Evolutionary conservation across 345 rosid genomes (phyloP).

Genomic region (Euphorbia lathyris): DNA sequence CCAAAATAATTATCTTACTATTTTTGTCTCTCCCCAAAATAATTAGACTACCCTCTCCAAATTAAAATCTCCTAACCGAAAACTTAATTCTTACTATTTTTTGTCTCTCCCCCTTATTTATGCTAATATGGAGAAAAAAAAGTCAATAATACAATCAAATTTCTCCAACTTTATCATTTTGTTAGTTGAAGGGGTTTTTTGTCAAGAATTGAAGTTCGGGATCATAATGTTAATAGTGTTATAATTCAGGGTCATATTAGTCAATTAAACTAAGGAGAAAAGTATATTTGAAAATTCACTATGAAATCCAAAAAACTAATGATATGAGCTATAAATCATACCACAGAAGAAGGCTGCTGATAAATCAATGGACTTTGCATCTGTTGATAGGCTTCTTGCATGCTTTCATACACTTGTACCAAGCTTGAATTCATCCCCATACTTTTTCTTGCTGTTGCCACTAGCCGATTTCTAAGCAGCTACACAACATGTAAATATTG

Average conservation of each 20-base stretch:
- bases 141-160: too few relatives aligned
- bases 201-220: too few relatives aligned
- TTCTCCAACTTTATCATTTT: too few relatives aligned
- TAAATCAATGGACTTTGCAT: slow-evolving; percentile 21
- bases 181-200: too few relatives aligned
- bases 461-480: slow-evolving; percentile 23
- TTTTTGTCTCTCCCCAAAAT: too few relatives aligned
- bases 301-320: not conserved
- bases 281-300: not conserved
- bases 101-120: too few relatives aligned
- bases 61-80: too few relatives aligned
- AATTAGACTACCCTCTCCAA: too few relatives aligned
- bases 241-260: not conserved
- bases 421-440: slow-evolving; percentile 21
- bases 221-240: too few relatives aligned
- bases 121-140: too few relatives aligned
- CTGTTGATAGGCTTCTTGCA: slow-evolving; percentile 31
- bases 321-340: slow-evolving; percentile 20
- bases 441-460: slow-evolving; percentile 23
- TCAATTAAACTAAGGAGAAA: not conserved
- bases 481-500: not conserved
- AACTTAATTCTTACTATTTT: too few relatives aligned
- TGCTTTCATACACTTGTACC: slow-evolving; percentile 28
- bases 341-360: slow-evolving; percentile 33
- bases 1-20: too few relatives aligned